phyloP scores from a whole-genome alignment of 345 rosid genomes.

The Boechera divaricarpa region DNA sequence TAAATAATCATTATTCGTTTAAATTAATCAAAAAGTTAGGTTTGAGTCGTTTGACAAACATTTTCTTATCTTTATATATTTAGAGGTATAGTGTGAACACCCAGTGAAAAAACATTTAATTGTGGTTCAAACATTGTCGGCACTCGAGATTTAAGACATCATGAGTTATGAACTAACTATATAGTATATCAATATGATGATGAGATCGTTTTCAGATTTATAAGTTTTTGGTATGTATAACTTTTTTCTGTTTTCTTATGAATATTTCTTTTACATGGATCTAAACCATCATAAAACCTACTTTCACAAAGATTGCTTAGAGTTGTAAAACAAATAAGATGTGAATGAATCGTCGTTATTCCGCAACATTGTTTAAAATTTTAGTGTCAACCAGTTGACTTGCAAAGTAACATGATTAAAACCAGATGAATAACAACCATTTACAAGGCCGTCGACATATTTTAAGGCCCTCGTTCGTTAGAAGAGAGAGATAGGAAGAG shows the following conservation, averaged over 20 bases:
- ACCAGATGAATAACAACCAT: neutral
- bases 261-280: neutral
- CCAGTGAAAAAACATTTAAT: slow-evolving; percentile 8
- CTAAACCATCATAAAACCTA: neutral
- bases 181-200: neutral
- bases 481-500: neutral
- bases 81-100: slow-evolving; percentile 37
- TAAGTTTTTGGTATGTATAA: neutral
- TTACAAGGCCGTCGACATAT: neutral
- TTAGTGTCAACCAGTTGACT: neutral
- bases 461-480: neutral
- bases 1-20: slow-evolving; percentile 9
- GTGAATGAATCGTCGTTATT: neutral
- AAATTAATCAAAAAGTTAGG: slow-evolving; percentile 30
- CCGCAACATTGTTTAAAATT: neutral
- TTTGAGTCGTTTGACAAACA: slow-evolving; percentile 23
- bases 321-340: neutral
- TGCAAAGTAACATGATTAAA: neutral
- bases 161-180: neutral
- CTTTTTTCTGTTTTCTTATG: neutral
- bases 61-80: neutral
- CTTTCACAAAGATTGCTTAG: neutral
- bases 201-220: neutral
- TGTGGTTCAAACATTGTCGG: slow-evolving; percentile 29
- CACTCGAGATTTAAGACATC: slow-evolving; percentile 32